These are phyloP conservation scores for Schwanniomyces sp. DNA, from an alignment of 805 yeast species.

Conservation along the genomic window DNA sequence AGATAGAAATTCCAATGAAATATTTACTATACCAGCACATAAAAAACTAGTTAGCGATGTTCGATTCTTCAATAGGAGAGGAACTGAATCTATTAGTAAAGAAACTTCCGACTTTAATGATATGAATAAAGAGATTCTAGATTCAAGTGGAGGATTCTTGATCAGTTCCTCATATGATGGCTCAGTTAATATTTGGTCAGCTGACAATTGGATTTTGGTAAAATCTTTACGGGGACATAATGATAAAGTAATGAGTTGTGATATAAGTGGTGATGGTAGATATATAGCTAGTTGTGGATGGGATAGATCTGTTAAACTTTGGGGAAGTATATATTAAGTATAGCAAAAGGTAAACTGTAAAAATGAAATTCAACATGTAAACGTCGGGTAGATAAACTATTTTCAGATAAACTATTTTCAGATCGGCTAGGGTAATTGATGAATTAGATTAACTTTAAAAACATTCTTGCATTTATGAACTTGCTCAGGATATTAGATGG, in stretches of 20 bases:
- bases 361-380: not conserved
- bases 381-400: not conserved
- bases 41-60: conserved; percentile 68
- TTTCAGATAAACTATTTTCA: no score
- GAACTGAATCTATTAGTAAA: conserved; percentile 11
- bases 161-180: conserved; percentile 74
- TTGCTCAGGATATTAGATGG: conserved; percentile 73
- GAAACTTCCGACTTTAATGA: conserved; percentile 29
- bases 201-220: conserved; percentile 67
- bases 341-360: conserved; percentile 3
- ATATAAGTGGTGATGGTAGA: conserved; percentile 43
- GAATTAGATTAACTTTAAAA: not conserved
- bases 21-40: conserved; percentile 70
- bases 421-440: not conserved
- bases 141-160: conserved; percentile 46
- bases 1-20: conserved; percentile 27
- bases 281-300: conserved; percentile 69
- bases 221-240: conserved; percentile 52
- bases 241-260: conserved; percentile 75
- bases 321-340: conserved; percentile 31
- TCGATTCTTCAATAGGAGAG: conserved; percentile 41
- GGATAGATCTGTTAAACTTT: conserved; percentile 77
- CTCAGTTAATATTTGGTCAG: conserved; percentile 54
- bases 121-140: conserved; percentile 25
- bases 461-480: conserved; percentile 50